Base-by-base conservation (phyloP, 106 monocot species). In the Amphibolis antarctica region DNA sequence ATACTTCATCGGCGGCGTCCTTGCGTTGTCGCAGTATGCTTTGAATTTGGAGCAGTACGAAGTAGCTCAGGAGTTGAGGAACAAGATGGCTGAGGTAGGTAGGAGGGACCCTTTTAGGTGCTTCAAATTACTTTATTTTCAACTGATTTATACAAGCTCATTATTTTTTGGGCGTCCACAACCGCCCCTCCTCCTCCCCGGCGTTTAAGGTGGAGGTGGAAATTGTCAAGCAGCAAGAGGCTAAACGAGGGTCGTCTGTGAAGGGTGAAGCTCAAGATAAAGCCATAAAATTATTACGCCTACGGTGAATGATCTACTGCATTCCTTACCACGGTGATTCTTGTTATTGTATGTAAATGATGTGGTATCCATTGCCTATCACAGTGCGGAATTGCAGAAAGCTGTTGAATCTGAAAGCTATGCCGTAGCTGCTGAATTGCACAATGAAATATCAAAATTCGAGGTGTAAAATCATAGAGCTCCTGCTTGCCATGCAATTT, bases 201-300 rank as follows among this genome's bases (percentile, higher is more conserved):
- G n/a, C n/a, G n/a, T 76, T 46, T 42, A 65, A 96, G 96, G 78
- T 96, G 61, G 96, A 90, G 73, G 71, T 66, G 13, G 80, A 84
- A 68, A 78, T 89, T 46, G 74, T 80, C 14, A 90, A 78, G 65
- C 86, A 96, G 55, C 64, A 69, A 64, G 86, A 96, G 67, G 74
- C 66, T 44, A 90, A 81, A 60, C 81, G 90, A 52, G 96, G 96
- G 48, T 84, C 88, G 23, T 83, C 74, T 5, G 54, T 81, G 55
- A 96, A 84, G 79, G 90, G 76, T 20, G 84, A 96, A 53, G 90
- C 89, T 68, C 96, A 96, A 53, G 96, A 96, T 76, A 90, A 86
- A 67, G 77, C 76, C 18, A 66, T 96, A 58, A 76, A 74, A 42
- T 63, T 96, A 31, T 67, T 96, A 61, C 75, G 76, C 12, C 46